Evolutionary conservation across 257 asterid genomes (phyloP), one percentile per base, ranked within the genome.

Genomic region (Lycium barbarum): DNA sequence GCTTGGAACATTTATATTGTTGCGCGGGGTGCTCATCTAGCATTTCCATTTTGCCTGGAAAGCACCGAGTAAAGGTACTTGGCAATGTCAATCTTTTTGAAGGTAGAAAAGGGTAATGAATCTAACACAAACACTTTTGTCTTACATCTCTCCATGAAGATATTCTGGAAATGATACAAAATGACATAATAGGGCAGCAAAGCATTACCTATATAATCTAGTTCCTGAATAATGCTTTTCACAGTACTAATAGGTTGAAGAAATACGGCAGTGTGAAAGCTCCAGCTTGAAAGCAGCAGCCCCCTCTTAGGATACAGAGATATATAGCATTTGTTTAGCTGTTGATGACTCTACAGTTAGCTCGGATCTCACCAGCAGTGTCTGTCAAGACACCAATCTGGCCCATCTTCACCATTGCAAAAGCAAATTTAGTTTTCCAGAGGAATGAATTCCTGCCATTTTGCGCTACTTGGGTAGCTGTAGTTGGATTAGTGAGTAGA

Each of bases 331-430:
- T 78, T 78, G 33, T 54, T 86, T 62, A 84, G 58, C 70, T 79
- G 70, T 90, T 93, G 62, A 93, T 82, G 20, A 84, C 92, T 71
- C 94, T 86, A 84, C 98, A 95, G n/a, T 90, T 89, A 26, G 79
- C 83, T 40, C 98, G 82, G 66, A 93, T 88, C 86, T 93, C 95
- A 43, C 98, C 97, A 2, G 57, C 85, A 68, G 66, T 65, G 20
- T 95, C 93, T 0, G 92, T 91, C 61, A 88, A 58, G 54, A 87
- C 91, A 17, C 86, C 91, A 61, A 91, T 84, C 49, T 80, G 82
- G 68, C 91, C 90, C 91, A 90, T 91, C 72, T 85, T 90, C 20
- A 88, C 87, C 91, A 90, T 91, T 40, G 92, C 91, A 55, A 58
- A 81, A 6, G 90, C 90, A 65, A 90, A 90, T 67, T 87, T 89